These are phyloP conservation scores for Rhododendron molle DNA, from an alignment of 148 eudicot species.

Conservation along the genomic window DNA sequence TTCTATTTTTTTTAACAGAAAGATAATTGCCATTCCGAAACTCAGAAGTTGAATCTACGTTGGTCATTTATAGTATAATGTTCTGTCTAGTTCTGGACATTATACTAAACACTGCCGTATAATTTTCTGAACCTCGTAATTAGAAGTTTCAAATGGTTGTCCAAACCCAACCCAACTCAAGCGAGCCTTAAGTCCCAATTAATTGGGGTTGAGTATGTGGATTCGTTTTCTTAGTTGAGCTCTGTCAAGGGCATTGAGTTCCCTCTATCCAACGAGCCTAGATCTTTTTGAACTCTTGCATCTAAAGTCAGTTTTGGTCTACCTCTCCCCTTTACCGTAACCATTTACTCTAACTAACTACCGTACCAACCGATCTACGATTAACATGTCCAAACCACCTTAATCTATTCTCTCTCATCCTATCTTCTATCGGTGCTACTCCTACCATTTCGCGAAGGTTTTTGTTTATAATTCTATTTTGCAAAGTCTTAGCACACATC, in stretches of 20 bases:
- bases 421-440: background rate
- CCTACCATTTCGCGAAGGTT: background rate
- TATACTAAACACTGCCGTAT: no score
- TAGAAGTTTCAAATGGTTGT: slow-evolving; percentile 4
- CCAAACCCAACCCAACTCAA: no score
- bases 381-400: background rate
- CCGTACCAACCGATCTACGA: background rate
- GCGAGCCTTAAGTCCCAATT: background rate
- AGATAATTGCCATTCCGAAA: background rate
- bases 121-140: background rate
- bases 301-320: background rate
- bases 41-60: background rate
- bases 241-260: background rate
- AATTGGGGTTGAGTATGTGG: background rate
- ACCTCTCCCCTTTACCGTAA: background rate
- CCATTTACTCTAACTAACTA: background rate
- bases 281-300: background rate
- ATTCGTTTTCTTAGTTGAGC: background rate
- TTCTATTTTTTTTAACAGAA: background rate
- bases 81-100: background rate
- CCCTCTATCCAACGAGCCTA: background rate
- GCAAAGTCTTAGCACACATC: background rate
- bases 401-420: background rate
- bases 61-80: background rate
- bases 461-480: background rate